Evolutionary conservation across 495 filamentous ascomycete species (phyloP), one percentile per base, ranked within the genome.

Genomic region (Podospora didyma): DNA sequence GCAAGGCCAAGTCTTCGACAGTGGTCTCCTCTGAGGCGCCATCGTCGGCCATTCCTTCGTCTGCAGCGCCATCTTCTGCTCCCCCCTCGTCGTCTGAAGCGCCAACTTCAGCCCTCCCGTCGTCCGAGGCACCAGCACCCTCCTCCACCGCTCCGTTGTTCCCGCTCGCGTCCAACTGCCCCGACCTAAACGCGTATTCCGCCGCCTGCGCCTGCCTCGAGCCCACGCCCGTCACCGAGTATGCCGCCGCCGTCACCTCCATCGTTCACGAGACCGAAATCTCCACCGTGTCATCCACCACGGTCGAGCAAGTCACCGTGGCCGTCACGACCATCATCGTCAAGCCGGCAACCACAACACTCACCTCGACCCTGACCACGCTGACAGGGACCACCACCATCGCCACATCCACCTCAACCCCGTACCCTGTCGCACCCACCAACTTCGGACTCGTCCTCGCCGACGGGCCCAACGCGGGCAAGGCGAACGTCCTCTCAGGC

Each of bases 121-220:
- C n/a, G n/a, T n/a, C n/a, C n/a, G n/a, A n/a, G n/a, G n/a, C n/a
- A n/a, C n/a, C n/a, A n/a, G n/a, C n/a, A n/a, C 10, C 50, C 26
- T 31, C 51, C 14, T 23, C 51, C 3, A 31, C 51, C 9, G n/a
- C 39, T 10, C 17, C 51, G 1, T 47, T 42, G 14, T 47, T 26
- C n/a, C 31, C 28, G 9, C 11, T 46, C 24, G 17, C 52, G 11
- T 19, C n/a, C 41, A 28, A 47, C 41, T 54, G 52, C 52, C 11
- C 26, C 52, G 35, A 47, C 45, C 20, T 46, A 3, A 24, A 7
- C 26, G 41, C 46, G 24, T 54, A 54, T 26, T 54, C 52, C 16
- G 46, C 52, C 19, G 52, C 52, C 5, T 54, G 52, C 23, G 52
- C 52, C 42, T 54, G 52, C 16, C 22, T 54, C 41, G 52, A 54